phyloP scores from a whole-genome alignment of 139 green algal genomes.

The Chlamydomonas sp. region DNA sequence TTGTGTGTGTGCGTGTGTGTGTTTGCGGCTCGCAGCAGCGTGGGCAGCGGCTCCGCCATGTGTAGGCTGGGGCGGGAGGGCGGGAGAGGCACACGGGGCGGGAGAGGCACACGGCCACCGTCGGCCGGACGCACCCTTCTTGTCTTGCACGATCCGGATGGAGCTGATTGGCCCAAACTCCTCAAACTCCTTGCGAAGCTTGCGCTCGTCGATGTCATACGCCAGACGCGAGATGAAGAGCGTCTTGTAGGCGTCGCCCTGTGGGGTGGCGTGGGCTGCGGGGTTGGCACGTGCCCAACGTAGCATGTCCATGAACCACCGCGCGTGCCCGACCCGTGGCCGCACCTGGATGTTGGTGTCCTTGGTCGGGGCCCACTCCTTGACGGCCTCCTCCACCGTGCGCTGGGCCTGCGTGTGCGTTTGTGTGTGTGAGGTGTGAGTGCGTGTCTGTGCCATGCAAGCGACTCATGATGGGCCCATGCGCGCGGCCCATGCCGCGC shows the following conservation, averaged over 20 bases:
- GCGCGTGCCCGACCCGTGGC: neutral
- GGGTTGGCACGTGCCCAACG: neutral
- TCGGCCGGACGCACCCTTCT: conserved; percentile 24
- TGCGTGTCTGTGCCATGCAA: conserved; percentile 18
- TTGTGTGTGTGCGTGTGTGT: too few species aligned
- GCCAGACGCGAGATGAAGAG: conserved; percentile 72
- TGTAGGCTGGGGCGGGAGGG: too few species aligned
- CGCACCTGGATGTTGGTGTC: conserved; percentile 64
- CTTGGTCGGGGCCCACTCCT: conserved; percentile 60
- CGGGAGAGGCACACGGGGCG: too few species aligned
- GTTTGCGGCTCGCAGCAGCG: too few species aligned
- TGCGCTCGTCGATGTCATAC: conserved; percentile 74
- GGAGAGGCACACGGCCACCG: neutral
- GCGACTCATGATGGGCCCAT: neutral
- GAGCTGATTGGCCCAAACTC: conserved; percentile 72
- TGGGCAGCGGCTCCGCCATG: too few species aligned
- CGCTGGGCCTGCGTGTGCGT: conserved; percentile 26
- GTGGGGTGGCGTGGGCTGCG: neutral
- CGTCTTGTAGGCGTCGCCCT: conserved; percentile 86
- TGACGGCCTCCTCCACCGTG: conserved; percentile 40
- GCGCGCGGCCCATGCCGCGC: neutral
- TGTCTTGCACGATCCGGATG: conserved; percentile 67
- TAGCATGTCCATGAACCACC: neutral
- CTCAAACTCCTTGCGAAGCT: conserved; percentile 74
- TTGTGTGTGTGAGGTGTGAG: conserved; percentile 5